Evolutionary conservation across 2,329 filamentous ascomycete species (phyloP).

Genomic region (Colletotrichum sp.): DNA sequence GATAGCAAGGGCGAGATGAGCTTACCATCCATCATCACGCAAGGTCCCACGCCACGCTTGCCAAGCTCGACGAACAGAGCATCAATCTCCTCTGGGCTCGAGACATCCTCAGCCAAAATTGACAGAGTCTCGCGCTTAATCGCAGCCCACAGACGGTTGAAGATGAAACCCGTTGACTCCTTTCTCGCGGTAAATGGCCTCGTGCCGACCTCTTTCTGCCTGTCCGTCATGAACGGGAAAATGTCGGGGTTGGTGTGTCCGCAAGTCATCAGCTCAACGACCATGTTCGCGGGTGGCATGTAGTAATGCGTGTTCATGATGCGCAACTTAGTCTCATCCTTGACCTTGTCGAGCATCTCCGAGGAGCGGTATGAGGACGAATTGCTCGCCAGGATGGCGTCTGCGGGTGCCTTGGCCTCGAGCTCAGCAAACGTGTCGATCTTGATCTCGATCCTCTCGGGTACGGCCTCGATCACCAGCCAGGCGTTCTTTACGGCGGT

Average conservation of each 20-base stretch:
- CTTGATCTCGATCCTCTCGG: constrained; percentile 55
- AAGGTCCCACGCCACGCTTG: constrained; percentile 7
- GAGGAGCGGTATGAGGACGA: constrained; percentile 57
- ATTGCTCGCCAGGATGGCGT: constrained; percentile 56
- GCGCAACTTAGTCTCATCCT: constrained; percentile 36
- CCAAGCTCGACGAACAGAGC: constrained; percentile 42
- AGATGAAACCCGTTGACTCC: constrained; percentile 59
- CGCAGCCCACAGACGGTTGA: constrained; percentile 62
- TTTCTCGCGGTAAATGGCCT: constrained; percentile 46
- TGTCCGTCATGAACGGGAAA: constrained; percentile 49
- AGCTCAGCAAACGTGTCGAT: constrained; percentile 51
- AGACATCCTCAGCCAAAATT: constrained; percentile 55
- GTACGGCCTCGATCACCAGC: constrained; percentile 60
- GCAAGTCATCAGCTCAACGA: constrained; percentile 60
- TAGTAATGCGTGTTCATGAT: constrained; percentile 57
- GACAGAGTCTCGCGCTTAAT: constrained; percentile 56
- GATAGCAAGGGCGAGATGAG: background rate
- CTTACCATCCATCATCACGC: constrained; percentile 29
- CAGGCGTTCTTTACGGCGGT: constrained; percentile 49
- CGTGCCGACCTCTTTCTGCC: constrained; percentile 43
- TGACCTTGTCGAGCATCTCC: constrained; percentile 50
- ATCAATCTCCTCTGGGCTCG: constrained; percentile 54
- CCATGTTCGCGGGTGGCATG: constrained; percentile 50
- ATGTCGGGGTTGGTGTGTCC: constrained; percentile 47
- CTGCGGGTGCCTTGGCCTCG: constrained; percentile 42